Evolutionary conservation across 169 alveolate species (phyloP).

Genomic region (Condylostoma magnum): DNA sequence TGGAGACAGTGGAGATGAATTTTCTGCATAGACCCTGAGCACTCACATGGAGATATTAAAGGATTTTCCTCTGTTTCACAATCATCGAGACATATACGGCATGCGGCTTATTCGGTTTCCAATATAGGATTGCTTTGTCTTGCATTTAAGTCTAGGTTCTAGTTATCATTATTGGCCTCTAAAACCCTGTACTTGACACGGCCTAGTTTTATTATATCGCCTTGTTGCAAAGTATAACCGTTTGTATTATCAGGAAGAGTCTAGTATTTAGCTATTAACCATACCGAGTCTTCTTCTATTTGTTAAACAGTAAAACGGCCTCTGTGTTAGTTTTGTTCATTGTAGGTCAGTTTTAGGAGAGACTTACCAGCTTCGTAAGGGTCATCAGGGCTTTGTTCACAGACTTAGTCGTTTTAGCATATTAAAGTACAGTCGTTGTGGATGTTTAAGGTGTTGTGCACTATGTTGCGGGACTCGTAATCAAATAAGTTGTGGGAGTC

Average conservation of each 20-base stretch:
- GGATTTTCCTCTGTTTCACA: slow-evolving; percentile 64
- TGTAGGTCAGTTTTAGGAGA: too few species aligned
- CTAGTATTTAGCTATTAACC: background rate
- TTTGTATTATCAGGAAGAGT: too few species aligned
- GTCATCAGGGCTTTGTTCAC: too few species aligned
- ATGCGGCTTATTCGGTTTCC: background rate
- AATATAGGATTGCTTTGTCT: background rate
- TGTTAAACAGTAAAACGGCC: too few species aligned
- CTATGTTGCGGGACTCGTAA: too few species aligned
- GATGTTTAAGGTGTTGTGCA: too few species aligned
- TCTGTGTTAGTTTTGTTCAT: too few species aligned
- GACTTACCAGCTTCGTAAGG: too few species aligned
- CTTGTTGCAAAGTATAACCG: slow-evolving; percentile 67
- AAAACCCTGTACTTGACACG: slow-evolving; percentile 72
- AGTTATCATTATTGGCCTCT: slow-evolving; percentile 37
- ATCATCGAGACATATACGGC: slow-evolving; percentile 25
- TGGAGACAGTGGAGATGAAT: slow-evolving; percentile 95
- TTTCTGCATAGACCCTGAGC: slow-evolving; percentile 91
- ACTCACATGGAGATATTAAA: slow-evolving; percentile 90
- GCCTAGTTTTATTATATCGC: slow-evolving; percentile 82
- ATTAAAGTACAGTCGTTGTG: too few species aligned
- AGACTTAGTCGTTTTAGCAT: too few species aligned
- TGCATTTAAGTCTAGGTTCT: background rate
- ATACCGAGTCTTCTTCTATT: slow-evolving; percentile 8
- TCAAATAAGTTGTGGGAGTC: slow-evolving; percentile 46